Evolutionary conservation across 2,329 filamentous ascomycete genomes (phyloP).

Genomic region (Aspergillus sclerotialis): DNA sequence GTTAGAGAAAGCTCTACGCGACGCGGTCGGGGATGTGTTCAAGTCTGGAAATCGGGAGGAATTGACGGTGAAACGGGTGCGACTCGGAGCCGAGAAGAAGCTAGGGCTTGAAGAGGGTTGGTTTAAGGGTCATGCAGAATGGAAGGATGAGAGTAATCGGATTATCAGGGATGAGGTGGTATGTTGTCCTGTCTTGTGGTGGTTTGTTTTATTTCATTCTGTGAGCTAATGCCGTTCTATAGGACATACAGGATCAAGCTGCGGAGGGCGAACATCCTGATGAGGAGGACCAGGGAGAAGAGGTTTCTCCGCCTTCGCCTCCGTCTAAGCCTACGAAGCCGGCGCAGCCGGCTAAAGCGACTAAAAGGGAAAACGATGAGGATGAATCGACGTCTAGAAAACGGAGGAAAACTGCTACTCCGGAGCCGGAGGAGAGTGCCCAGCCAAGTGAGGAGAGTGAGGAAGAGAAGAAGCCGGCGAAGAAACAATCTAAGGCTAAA

Average conservation of each 20-base stretch:
- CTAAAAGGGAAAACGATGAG: constrained; percentile 22
- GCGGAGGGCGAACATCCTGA: constrained; percentile 8
- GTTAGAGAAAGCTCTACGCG: constrained; percentile 33
- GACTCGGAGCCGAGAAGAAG: constrained; percentile 45
- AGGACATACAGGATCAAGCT: constrained; percentile 28
- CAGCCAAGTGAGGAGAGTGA: constrained; percentile 8
- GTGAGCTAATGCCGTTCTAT: constrained; percentile 1
- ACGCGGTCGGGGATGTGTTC: constrained; percentile 30
- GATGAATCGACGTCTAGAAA: constrained; percentile 21
- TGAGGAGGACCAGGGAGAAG: constrained; percentile 6
- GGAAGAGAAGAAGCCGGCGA: constrained; percentile 10
- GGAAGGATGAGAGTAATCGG: constrained; percentile 50
- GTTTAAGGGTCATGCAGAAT: constrained; percentile 46
- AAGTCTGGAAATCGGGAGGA: constrained; percentile 40
- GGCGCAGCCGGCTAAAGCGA: constrained; percentile 12
- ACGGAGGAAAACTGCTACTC: constrained; percentile 25
- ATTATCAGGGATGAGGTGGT: constrained; percentile 50
- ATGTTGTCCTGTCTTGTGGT: constrained; percentile 12
- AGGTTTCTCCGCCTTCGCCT: constrained; percentile 9
- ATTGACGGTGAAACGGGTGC: constrained; percentile 52
- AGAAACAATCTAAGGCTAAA: constrained; percentile 8
- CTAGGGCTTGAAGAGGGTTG: constrained; percentile 48
- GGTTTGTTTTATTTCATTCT: neutral
- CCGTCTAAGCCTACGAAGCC: constrained; percentile 4
- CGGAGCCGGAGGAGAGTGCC: constrained; percentile 18